Evolutionary conservation across 805 yeast genomes (phyloP).

Genomic region (Ogataea pignaliae): DNA sequence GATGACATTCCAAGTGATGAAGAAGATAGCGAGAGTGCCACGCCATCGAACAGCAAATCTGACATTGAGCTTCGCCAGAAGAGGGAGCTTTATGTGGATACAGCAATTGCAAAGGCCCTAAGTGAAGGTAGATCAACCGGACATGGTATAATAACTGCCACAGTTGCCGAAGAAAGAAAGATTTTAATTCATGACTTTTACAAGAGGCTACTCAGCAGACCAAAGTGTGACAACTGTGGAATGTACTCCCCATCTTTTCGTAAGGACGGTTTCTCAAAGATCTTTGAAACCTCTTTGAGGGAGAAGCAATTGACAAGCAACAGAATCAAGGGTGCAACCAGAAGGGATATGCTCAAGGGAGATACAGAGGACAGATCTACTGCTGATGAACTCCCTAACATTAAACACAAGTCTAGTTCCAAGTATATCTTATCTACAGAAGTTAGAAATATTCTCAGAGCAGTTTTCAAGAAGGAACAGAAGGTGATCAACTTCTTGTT

Average conservation of each 20-base stretch:
- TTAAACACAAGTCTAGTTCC: slow-evolving; percentile 65
- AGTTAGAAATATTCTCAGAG: slow-evolving; percentile 69
- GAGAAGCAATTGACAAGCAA: slow-evolving; percentile 82
- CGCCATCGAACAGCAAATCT: slow-evolving; percentile 21
- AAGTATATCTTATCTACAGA: slow-evolving; percentile 87
- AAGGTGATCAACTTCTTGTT: slow-evolving; percentile 65
- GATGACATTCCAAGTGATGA: slow-evolving; percentile 38
- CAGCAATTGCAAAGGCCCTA: slow-evolving; percentile 68
- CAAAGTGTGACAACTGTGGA: slow-evolving; percentile 93
- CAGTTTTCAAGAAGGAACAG: slow-evolving; percentile 74
- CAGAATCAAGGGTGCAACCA: slow-evolving; percentile 70
- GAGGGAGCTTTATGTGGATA: slow-evolving; percentile 67
- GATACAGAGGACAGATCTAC: slow-evolving; percentile 15
- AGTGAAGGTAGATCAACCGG: slow-evolving; percentile 68
- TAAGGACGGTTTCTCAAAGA: slow-evolving; percentile 90
- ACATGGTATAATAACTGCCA: slow-evolving; percentile 73
- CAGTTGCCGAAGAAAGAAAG: slow-evolving; percentile 86
- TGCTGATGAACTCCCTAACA: slow-evolving; percentile 38
- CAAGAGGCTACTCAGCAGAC: slow-evolving; percentile 64
- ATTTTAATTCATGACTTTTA: slow-evolving; percentile 65
- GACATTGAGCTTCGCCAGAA: slow-evolving; percentile 44
- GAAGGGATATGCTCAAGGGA: slow-evolving; percentile 63
- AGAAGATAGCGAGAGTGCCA: slow-evolving; percentile 38
- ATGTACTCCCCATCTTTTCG: slow-evolving; percentile 93
- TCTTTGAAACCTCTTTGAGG: slow-evolving; percentile 80